Base-by-base conservation (phyloP, 129 eudicot species). In the Flaveria robusta region DNA sequence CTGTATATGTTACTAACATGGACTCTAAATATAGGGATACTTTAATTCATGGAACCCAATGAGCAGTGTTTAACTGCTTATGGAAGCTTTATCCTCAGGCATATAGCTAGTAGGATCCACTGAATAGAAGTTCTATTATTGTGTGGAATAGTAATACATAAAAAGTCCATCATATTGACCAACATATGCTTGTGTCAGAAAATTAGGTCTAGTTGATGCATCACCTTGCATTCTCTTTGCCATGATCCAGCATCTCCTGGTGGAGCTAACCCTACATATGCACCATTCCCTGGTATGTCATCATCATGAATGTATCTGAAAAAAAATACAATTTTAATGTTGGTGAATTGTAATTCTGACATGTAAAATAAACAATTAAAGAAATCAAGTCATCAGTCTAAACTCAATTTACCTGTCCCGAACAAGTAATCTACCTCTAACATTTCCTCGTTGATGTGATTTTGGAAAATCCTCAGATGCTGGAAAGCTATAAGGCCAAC, bases 221-320 rank as follows among this genome's bases (percentile, higher is more conserved):
- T 58, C 69, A 88, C 92, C 87, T 89, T 89, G 77, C 87, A 71
- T 64, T 89, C 95, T 76, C 73, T 84, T 81, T 86, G 89, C 82
- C 86, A 89, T 54, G 95, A 86, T 67, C 91, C 89, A 43, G 45
- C 79, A 19, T 84, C 84, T 69, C 95, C 95, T 16, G 86, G 89
- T 71, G 79, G 82, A 50, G 87, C 95, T 64, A 89, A 76, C 41
- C 95, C 95, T 54, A 89, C 71, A 63, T 75, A 85, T 37, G 91
- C 95, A 84, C 79, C 82, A 59, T 55, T 80, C 6, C 83, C 95
- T 31, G 84, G 75, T 27, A 80, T 64, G 31, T 67, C 58, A 51
- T 81, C 56, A 47, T 70, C 37, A 67, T 70, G 34, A 47, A 74
- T 54, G 77, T 86, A 82, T 76, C 91, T 86, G 41, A 13, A 75